These are phyloP conservation scores for Fagus sylvatica DNA, from an alignment of 306 rosid species.

Conservation along the genomic window DNA sequence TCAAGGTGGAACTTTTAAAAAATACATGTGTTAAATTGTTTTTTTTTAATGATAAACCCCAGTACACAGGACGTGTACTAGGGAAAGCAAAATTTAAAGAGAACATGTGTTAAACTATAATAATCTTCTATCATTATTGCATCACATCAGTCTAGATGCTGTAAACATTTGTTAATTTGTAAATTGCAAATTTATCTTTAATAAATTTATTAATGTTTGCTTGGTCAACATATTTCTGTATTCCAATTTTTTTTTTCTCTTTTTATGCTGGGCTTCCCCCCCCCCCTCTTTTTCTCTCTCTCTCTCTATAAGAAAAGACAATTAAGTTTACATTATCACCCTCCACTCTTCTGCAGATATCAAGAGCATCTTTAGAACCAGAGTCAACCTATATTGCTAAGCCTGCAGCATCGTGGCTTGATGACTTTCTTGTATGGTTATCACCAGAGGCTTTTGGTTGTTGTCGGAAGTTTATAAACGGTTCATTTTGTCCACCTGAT, in stretches of 20 bases:
- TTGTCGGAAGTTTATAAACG: slow-evolving; percentile 85
- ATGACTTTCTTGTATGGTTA: slow-evolving; percentile 96
- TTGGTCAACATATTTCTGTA: background rate
- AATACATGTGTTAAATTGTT: background rate
- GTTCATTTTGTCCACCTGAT: slow-evolving; percentile 94
- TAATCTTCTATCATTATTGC: background rate
- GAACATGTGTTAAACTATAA: background rate
- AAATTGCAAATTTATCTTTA: background rate
- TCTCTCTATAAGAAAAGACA: background rate
- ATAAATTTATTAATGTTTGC: background rate
- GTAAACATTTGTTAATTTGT: background rate
- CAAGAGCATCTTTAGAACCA: slow-evolving; percentile 79
- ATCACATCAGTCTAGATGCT: background rate
- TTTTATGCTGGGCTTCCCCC: background rate
- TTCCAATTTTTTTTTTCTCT: background rate
- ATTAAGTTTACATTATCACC: slow-evolving; percentile 5
- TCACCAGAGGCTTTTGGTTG: slow-evolving; percentile 99
- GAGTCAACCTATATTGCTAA: slow-evolving; percentile 85
- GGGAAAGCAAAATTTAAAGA: no score
- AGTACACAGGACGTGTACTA: no score
- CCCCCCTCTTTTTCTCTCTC: background rate
- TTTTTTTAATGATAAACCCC: no score
- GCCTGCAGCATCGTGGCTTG: slow-evolving; percentile 99
- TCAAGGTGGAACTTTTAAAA: background rate
- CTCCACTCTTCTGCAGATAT: slow-evolving; percentile 57